Evolutionary conservation across 331 rosid genomes (phyloP), one percentile per base, ranked within the genome.

Genomic region (Dryas integrifolia): DNA sequence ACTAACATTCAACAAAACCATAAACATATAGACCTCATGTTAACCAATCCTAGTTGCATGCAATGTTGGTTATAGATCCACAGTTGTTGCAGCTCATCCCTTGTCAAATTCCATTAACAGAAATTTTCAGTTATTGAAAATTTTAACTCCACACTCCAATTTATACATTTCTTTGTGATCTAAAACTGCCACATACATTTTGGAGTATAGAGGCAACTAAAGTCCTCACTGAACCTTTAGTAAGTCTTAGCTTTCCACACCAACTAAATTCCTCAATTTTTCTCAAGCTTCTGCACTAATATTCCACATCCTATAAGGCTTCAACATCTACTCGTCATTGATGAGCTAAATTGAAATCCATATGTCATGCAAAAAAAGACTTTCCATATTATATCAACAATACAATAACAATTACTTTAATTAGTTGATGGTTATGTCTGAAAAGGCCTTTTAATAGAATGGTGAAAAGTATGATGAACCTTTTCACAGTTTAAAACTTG

Each of bases 261-360:
- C 65, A 35, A 38, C 65, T 3, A 5, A 35, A 9, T 15, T 35
- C 10, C 46, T 35, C 61, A 38, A 68, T 13, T 56, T 21, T 56
- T 21, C 61, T 56, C 61, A 56, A 56, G 61, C 38, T 21, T 56
- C 15, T 56, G 24, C 6, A 9, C 39, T 21, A 56, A 2, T 26
- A 47, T 46, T 51, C 61, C n/a, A 39, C 56, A 38, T 50, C 3
- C 41, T 30, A 30, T 30, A 49, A 49, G 5, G 58, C 43, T 7
- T 35, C 30, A 67, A 48, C 16, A 1, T 15, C 59, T 9, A 11
- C 61, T 49, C 18, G 48, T 10, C 53, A 21, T 12, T 65, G 53
- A 21, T 5, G 51, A 65, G 53, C 14, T 45, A 45, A 18, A 64
- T 46, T 44, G 69, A 64, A 18, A 64, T 47, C 71, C 48, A 47